These are phyloP conservation scores for Chalciporus sp. DNA, from an alignment of 1,284 basidiomycete species.

Conservation along the genomic window DNA sequence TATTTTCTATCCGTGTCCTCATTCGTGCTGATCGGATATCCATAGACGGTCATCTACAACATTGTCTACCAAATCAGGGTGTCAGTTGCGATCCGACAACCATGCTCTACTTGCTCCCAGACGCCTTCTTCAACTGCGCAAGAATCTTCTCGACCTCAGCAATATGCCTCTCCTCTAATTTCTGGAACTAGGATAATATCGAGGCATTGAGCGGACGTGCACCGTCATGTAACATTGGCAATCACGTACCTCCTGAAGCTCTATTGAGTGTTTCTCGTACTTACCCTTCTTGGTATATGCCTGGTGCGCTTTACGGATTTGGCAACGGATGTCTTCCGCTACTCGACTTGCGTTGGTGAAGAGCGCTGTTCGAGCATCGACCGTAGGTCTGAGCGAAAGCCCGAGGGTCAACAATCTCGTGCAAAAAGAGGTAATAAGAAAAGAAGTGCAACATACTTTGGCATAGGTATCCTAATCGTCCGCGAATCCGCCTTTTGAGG, in stretches of 20 bases:
- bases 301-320: conserved; percentile 69
- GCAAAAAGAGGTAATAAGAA: neutral
- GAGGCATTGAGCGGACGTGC: neutral
- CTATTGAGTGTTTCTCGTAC: conserved; percentile 65
- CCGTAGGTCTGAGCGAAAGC: conserved; percentile 58
- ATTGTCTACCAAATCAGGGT: conserved; percentile 27
- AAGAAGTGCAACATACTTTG: conserved; percentile 52
- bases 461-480: conserved; percentile 76
- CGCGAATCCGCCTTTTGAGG: conserved; percentile 69
- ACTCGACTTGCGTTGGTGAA: conserved; percentile 53
- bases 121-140: conserved; percentile 61
- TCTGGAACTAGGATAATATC: conserved; percentile 59
- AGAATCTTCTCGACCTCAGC: conserved; percentile 67
- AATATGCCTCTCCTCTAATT: conserved; percentile 61
- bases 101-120: conserved; percentile 35
- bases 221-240: neutral
- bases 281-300: conserved; percentile 68
- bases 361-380: conserved; percentile 64
- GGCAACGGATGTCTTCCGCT: conserved; percentile 74
- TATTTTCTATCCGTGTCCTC: too few relatives aligned
- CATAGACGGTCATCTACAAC: conserved; percentile 32
- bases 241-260: conserved; percentile 59
- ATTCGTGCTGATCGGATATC: too few relatives aligned
- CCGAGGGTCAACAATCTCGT: neutral
- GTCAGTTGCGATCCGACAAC: conserved; percentile 8